Evolutionary conservation across 2,329 filamentous ascomycete genomes (phyloP).

Genomic region (Cordyceps tenuipes): DNA sequence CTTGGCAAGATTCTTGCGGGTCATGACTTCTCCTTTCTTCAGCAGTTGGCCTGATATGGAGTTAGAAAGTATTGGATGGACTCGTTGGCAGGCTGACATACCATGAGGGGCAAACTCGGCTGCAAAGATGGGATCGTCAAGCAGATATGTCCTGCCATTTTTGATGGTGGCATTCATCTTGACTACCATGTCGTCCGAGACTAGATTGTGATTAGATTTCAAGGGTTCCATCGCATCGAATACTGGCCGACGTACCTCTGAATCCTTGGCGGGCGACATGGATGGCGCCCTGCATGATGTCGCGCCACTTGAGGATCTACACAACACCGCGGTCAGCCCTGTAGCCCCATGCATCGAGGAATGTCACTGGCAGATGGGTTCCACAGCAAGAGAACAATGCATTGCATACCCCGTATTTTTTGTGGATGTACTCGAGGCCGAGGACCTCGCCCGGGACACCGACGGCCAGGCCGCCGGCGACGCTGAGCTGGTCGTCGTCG

Average conservation of each 20-base stretch:
- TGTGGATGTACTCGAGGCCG: constrained; percentile 71
- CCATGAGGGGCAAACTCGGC: constrained; percentile 81
- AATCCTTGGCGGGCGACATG: constrained; percentile 68
- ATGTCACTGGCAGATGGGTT: neutral
- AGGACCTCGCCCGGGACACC: constrained; percentile 68
- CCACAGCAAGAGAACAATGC: neutral
- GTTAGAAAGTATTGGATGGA: neutral
- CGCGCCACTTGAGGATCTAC: constrained; percentile 56
- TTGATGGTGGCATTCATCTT: constrained; percentile 52
- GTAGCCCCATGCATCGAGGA: neutral
- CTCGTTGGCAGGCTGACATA: constrained; percentile 13
- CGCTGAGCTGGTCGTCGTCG: constrained; percentile 56
- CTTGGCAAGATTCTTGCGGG: constrained; percentile 67
- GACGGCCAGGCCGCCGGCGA: constrained; percentile 64
- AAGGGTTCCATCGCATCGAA: neutral
- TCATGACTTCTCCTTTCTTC: constrained; percentile 67
- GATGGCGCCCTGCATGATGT: constrained; percentile 66
- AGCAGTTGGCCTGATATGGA: constrained; percentile 48
- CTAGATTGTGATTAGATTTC: constrained; percentile 21
- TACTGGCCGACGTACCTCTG: constrained; percentile 24
- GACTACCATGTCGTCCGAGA: constrained; percentile 64
- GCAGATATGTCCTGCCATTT: constrained; percentile 51
- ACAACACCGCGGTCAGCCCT: neutral
- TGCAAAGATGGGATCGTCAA: constrained; percentile 71
- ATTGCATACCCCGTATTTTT: constrained; percentile 52